Base-by-base conservation (phyloP, 1,284 basidiomycete genomes). In the Austropuccinia psidii region DNA sequence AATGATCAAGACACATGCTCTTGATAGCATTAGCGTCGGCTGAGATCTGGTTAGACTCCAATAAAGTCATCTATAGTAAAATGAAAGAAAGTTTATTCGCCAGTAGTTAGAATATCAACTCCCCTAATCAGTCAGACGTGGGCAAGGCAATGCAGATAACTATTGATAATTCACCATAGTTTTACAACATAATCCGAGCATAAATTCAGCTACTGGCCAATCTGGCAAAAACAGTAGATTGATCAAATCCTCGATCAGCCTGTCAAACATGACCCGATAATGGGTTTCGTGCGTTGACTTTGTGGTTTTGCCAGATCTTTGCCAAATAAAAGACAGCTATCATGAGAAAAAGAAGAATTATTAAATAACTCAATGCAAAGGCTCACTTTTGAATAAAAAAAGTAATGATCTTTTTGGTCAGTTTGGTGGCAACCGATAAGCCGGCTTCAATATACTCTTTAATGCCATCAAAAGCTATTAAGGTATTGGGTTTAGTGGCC, bases 141-240 rank as follows among this genome's bases (percentile, higher is more conserved):
- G 17, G 8, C 19, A n/a, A 57, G 21, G 67, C 13, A 60, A 70
- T 19, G 5, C 2, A 35, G 5, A 52, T 17, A 39, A 62, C 17
- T 43, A 35, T 52, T 24, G 11, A 37, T 43, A 17, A 52, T 60
- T 43, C 55, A 74, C 72, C 72, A 74, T 65, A 19, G 52, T 58
- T 47, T 74, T 74, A 31, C 61, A 74, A 33, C 47, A 74, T 0
- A 74, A 19, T n/a, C 54, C 54, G 21, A 74, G 39, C 41, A 74
- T 39, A 43, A 74, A 74, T 41, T 74, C 72, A 33, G 72, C 49
- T 19, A 66, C 52, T 6, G 72, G 72, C 72, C 72, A 74, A 45
- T 74, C 72, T 11, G 61, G 61, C 35, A 66, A 13, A 33, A 65
- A 74, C 47, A 74, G 39, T 27, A 65, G 33, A 29, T 54, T 57